Evolutionary conservation across 768 basidiomycete genomes (phyloP).

Genomic region (Psilocybe subaeruginosa): DNA sequence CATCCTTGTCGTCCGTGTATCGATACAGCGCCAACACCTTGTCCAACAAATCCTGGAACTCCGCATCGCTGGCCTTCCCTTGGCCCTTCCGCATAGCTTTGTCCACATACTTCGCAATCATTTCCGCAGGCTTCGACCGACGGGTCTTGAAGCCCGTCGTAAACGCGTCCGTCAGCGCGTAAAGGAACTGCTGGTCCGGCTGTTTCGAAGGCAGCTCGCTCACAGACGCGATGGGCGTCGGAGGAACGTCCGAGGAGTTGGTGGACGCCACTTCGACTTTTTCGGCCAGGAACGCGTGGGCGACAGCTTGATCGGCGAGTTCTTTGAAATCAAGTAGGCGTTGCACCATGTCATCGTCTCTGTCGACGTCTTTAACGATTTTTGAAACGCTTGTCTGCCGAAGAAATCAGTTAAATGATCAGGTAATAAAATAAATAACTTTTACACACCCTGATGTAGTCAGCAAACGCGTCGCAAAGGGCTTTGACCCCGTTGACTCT

Average conservation of each 20-base stretch:
- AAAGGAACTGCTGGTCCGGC: conserved; percentile 59
- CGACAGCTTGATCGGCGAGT: conserved; percentile 53
- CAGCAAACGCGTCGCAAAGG: conserved; percentile 64
- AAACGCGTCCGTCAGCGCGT: conserved; percentile 77
- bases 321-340: conserved; percentile 70
- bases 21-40: conserved; percentile 75
- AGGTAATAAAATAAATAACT: background rate
- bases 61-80: conserved; percentile 60
- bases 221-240: conserved; percentile 26
- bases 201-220: conserved; percentile 35
- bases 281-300: conserved; percentile 54
- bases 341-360: conserved; percentile 81
- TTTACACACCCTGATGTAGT: conserved; percentile 55
- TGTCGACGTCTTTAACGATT: conserved; percentile 65
- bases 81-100: conserved; percentile 87
- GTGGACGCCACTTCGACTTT: conserved; percentile 20
- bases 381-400: conserved; percentile 54
- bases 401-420: background rate
- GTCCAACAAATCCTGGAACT: conserved; percentile 67
- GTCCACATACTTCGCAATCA: conserved; percentile 92
- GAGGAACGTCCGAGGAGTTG: conserved; percentile 13
- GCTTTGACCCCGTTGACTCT: conserved; percentile 57
- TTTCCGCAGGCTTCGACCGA: conserved; percentile 85
- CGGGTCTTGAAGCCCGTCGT: conserved; percentile 72
- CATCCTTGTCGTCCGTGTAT: conserved; percentile 91